Percentiles rank a stretch among this genome's conserved stretches.
phyloP scores from a whole-genome alignment of 1,139 yeast genomes.

The Insectozyma bohioensis region DNA sequence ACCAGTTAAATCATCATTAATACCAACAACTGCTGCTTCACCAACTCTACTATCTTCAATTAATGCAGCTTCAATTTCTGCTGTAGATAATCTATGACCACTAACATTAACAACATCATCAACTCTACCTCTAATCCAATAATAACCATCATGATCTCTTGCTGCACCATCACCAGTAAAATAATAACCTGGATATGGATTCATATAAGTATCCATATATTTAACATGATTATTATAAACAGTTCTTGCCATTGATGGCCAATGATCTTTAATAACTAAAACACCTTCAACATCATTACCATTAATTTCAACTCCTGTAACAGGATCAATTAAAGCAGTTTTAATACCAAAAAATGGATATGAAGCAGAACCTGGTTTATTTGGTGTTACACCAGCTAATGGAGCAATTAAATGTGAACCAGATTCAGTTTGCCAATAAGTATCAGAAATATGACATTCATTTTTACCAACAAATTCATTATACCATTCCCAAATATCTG shows the following conservation, averaged over 20 bases:
- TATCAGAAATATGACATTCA: constrained; percentile 85
- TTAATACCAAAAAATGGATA: constrained; percentile 95
- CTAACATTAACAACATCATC: constrained; percentile 98
- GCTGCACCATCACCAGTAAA: constrained; percentile 99
- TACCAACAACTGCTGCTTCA: constrained; percentile 95
- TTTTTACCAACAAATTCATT: constrained; percentile 87
- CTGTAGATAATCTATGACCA: constrained; percentile 95
- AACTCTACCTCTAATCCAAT: constrained; percentile 98
- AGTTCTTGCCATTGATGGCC: constrained; percentile 99
- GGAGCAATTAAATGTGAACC: constrained; percentile 97
- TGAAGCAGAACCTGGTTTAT: constrained; percentile 97
- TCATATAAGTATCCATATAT: constrained; percentile 89
- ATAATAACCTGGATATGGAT: constrained; percentile 94
- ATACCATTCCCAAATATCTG: constrained; percentile 99
- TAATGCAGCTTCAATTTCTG: constrained; percentile 94
- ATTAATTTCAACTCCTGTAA: constrained; percentile 73
- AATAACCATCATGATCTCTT: constrained; percentile 94
- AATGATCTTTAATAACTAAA: constrained; percentile 79
- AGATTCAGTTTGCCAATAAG: constrained; percentile 99
- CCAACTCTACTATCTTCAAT: constrained; percentile 77
- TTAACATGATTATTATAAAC: constrained; percentile 90
- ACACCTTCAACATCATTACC: constrained; percentile 98
- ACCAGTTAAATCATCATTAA: constrained; percentile 92
- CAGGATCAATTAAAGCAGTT: constrained; percentile 90
- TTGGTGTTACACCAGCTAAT: constrained; percentile 89